Percentiles rank a stretch among this genome's conserved stretches.
phyloP scores from a whole-genome alignment of 257 asterid genomes.

The Marsdenia floribunda region DNA sequence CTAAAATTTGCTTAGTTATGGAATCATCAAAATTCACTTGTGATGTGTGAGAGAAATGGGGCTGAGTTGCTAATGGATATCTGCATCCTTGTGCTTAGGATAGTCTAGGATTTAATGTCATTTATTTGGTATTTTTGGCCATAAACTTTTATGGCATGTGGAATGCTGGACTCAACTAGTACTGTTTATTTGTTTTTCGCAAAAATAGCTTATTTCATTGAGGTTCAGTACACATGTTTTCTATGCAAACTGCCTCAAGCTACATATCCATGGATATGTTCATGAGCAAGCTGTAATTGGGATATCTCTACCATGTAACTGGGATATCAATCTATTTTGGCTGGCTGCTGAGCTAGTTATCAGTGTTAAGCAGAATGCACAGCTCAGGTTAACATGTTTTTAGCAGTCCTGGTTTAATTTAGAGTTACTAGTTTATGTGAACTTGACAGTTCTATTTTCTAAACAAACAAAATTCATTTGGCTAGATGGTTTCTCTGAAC shows the following conservation, averaged over 20 bases:
- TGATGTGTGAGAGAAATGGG: neutral
- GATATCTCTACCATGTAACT: neutral
- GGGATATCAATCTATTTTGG: neutral
- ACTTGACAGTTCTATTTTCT: neutral
- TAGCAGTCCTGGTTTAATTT: neutral
- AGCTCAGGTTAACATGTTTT: neutral
- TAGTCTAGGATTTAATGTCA: neutral
- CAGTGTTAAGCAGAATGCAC: neutral
- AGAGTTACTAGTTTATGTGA: neutral
- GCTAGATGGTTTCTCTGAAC: neutral
- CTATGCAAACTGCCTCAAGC: neutral
- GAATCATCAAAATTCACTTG: neutral
- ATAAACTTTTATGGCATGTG: neutral
- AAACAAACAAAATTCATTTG: neutral
- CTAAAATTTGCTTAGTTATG: too few species aligned
- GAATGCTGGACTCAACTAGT: too few species aligned
- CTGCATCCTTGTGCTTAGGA: neutral
- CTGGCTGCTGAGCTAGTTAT: neutral
- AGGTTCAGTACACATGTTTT: neutral
- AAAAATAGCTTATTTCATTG: neutral
- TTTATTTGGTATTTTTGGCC: constrained; percentile 4
- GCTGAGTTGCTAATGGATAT: too few species aligned
- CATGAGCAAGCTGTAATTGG: neutral
- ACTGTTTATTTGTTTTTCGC: too few species aligned
- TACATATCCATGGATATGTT: neutral